These are phyloP conservation scores for Tetrahymena malaccensis DNA, from an alignment of 73 alveolate genomes.

Conservation along the genomic window DNA sequence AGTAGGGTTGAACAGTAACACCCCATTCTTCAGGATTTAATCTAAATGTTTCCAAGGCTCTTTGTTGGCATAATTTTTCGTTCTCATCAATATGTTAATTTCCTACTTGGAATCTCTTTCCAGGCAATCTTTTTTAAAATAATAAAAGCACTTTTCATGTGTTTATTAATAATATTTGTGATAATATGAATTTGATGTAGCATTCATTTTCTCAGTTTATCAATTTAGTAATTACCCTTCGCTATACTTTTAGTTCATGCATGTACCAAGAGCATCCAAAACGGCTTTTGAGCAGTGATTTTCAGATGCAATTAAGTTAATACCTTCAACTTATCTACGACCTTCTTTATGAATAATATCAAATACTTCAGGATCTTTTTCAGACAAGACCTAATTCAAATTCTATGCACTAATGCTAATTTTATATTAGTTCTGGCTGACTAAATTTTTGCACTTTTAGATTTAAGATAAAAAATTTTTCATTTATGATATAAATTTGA, in stretches of 20 bases:
- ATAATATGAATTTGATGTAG: not conserved
- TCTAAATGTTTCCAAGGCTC: conserved; percentile 84
- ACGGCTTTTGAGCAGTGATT: conserved; percentile 73
- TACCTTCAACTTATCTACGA: conserved; percentile 63
- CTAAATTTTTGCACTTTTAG: not conserved
- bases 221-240: conserved; percentile 67
- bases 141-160: not conserved
- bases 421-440: not conserved
- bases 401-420: not conserved
- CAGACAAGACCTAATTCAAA: not conserved
- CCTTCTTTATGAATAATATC: conserved; percentile 66
- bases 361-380: conserved; percentile 73
- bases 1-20: conserved; percentile 89
- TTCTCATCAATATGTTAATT: conserved; percentile 79
- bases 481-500: not conserved
- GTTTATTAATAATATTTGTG: not conserved
- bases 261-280: conserved; percentile 86
- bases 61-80: conserved; percentile 68
- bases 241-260: conserved; percentile 82
- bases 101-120: conserved; percentile 93
- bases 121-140: conserved; percentile 48
- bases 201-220: not conserved
- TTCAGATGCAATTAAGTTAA: conserved; percentile 84
- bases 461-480: not conserved
- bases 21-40: conserved; percentile 87